Evolutionary conservation across 208 protist species (phyloP).

Genomic region (Leishmania major): DNA sequence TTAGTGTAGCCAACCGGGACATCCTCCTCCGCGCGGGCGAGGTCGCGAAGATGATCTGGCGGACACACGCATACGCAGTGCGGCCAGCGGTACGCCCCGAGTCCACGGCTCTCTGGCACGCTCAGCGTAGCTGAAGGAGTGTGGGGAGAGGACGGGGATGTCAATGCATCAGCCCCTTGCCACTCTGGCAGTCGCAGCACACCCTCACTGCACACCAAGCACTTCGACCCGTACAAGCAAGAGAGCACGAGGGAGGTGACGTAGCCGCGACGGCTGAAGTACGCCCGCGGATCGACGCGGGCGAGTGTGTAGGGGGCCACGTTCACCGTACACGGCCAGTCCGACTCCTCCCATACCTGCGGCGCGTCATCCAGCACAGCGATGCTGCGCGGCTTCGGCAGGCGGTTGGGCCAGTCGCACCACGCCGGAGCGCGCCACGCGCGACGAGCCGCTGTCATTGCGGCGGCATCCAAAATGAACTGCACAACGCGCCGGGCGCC

Average conservation of each 20-base stretch:
- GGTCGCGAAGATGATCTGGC: constrained; percentile 20
- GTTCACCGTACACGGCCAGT: constrained; percentile 70
- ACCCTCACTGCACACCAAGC: constrained; percentile 42
- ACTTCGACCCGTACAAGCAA: constrained; percentile 50
- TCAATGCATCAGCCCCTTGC: neutral
- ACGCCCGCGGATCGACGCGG: constrained; percentile 59
- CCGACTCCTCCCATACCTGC: constrained; percentile 65
- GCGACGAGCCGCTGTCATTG: constrained; percentile 14
- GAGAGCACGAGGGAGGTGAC: constrained; percentile 50
- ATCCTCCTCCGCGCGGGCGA: constrained; percentile 8
- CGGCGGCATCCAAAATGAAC: constrained; percentile 7
- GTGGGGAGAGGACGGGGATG: neutral
- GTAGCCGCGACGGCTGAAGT: constrained; percentile 52
- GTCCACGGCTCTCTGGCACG: neutral
- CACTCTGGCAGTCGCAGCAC: neutral
- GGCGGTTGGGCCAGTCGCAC: constrained; percentile 20
- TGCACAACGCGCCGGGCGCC: constrained; percentile 8
- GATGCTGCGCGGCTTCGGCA: constrained; percentile 51
- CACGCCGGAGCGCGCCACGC: constrained; percentile 28
- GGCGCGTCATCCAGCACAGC: constrained; percentile 77
- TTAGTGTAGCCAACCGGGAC: neutral
- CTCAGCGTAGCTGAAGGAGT: neutral
- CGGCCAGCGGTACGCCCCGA: constrained; percentile 14
- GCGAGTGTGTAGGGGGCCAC: constrained; percentile 74
- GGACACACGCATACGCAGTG: constrained; percentile 50